phyloP scores from a whole-genome alignment of 2,329 filamentous ascomycete species.

The Sporothrix pallida region DNA sequence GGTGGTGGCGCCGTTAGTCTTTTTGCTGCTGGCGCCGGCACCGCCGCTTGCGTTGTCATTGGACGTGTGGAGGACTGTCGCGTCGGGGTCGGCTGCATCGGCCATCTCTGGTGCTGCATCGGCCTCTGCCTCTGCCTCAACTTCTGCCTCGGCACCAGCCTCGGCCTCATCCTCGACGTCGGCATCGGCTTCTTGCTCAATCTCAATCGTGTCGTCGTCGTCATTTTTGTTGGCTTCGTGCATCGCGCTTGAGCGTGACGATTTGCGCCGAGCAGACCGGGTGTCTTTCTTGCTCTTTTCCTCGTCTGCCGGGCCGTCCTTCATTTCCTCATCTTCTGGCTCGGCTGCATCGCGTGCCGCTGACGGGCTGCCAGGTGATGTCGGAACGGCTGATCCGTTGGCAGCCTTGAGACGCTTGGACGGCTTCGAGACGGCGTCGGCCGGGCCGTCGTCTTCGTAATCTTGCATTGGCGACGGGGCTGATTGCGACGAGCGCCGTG shows the following conservation, averaged over 20 bases:
- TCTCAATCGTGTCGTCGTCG: constrained; percentile 1
- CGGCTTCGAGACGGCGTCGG: constrained; percentile 51
- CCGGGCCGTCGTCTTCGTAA: constrained; percentile 54
- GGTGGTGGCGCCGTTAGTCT: constrained; percentile 34
- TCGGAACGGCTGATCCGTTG: constrained; percentile 51
- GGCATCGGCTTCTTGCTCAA: constrained; percentile 8
- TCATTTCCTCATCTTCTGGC: constrained; percentile 32
- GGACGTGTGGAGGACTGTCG: constrained; percentile 27
- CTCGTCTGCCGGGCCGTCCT: background rate
- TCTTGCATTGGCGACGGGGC: constrained; percentile 55
- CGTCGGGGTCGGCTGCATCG: constrained; percentile 23
- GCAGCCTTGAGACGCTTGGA: constrained; percentile 56
- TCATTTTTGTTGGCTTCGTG: background rate
- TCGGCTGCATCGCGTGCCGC: constrained; percentile 13
- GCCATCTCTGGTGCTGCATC: constrained; percentile 13
- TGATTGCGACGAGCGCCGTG: constrained; percentile 55
- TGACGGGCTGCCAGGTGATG: constrained; percentile 50
- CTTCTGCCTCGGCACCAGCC: constrained; percentile 36
- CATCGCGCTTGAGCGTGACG: constrained; percentile 18
- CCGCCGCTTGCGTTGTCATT: background rate
- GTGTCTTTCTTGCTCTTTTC: constrained; percentile 12
- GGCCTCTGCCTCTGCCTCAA: constrained; percentile 19
- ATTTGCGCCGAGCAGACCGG: constrained; percentile 25
- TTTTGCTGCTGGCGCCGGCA: background rate
- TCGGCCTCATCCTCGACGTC: constrained; percentile 41